phyloP scores from a whole-genome alignment of 1,284 basidiomycete species.

The Puccinia triticina region DNA sequence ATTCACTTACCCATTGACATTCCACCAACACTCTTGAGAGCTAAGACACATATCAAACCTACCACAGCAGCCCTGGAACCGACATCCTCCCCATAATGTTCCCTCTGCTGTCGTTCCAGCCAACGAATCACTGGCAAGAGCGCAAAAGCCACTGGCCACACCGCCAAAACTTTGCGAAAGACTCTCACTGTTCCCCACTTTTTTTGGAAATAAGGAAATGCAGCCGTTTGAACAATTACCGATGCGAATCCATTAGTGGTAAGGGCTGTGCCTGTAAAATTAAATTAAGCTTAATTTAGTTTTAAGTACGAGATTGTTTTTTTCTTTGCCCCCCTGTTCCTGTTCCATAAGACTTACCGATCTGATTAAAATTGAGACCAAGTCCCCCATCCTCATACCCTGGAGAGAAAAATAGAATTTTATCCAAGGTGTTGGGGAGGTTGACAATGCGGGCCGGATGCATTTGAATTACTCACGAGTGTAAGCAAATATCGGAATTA shows the following conservation, averaged over 20 bases:
- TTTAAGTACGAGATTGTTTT: not conserved
- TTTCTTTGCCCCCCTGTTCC: too few relatives aligned
- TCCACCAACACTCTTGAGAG: slow-evolving; percentile 23
- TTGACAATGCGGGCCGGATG: not conserved
- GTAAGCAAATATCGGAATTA: slow-evolving; percentile 45
- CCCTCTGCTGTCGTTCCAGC: not conserved
- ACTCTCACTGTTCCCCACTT: slow-evolving; percentile 27
- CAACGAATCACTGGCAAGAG: slow-evolving; percentile 18
- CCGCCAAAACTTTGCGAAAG: slow-evolving; percentile 9
- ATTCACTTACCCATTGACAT: slow-evolving; percentile 30
- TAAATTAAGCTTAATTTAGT: not conserved
- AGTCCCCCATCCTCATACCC: slow-evolving; percentile 41
- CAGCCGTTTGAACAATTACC: slow-evolving; percentile 13
- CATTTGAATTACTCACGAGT: slow-evolving; percentile 14
- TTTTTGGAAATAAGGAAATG: slow-evolving; percentile 27
- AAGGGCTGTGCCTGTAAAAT: slow-evolving; percentile 32
- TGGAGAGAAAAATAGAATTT: not conserved
- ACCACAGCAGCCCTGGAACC: not conserved
- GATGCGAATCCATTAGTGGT: slow-evolving; percentile 31
- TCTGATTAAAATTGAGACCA: slow-evolving; percentile 31
- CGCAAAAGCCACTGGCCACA: not conserved
- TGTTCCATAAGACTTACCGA: not conserved
- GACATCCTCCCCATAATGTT: not conserved
- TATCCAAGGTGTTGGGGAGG: not conserved
- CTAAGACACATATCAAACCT: slow-evolving; percentile 23